A percentile compares a stretch with the other conserved stretches of the same genome.
Conservation (phyloP, 2,329 filamentous ascomycete species). For the Pseudogymnoascus sp. region DNA sequence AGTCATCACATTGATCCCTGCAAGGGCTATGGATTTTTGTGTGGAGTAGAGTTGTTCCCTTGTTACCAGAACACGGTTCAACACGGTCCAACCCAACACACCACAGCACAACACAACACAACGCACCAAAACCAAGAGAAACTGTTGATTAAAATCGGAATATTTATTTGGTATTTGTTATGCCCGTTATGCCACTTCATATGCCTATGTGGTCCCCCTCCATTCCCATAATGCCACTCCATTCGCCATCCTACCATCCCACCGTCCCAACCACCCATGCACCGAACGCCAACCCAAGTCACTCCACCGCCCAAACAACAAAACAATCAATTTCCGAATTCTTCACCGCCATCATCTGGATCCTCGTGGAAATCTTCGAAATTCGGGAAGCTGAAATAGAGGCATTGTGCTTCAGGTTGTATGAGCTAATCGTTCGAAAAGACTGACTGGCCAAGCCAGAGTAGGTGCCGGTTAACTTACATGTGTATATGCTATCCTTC, state of each 20-base stretch:
- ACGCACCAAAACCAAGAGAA: neutral
- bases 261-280: neutral
- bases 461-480: neutral
- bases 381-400: slow-evolving; percentile 67
- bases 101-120: neutral
- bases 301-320: slow-evolving; percentile 6
- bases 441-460: neutral
- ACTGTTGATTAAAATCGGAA: neutral
- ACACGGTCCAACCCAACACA: neutral
- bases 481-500: slow-evolving; percentile 4
- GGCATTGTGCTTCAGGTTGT: neutral
- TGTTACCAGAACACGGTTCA: neutral
- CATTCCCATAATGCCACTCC: neutral
- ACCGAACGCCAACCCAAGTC: slow-evolving; percentile 5
- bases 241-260: neutral
- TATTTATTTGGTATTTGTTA: slow-evolving; percentile 7
- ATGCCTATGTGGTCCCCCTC: neutral
- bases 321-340: slow-evolving; percentile 19
- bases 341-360: slow-evolving; percentile 26
- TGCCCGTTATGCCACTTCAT: neutral
- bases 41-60: slow-evolving; percentile 2
- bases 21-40: neutral
- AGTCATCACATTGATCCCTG: slow-evolving; percentile 1
- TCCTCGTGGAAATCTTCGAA: slow-evolving; percentile 60
- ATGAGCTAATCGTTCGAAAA: neutral